A percentile compares a stretch with the other conserved stretches of the same genome.
These are phyloP conservation scores for Coelastrella sp. DNA, from an alignment of 139 green algal species.

Conservation along the genomic window DNA sequence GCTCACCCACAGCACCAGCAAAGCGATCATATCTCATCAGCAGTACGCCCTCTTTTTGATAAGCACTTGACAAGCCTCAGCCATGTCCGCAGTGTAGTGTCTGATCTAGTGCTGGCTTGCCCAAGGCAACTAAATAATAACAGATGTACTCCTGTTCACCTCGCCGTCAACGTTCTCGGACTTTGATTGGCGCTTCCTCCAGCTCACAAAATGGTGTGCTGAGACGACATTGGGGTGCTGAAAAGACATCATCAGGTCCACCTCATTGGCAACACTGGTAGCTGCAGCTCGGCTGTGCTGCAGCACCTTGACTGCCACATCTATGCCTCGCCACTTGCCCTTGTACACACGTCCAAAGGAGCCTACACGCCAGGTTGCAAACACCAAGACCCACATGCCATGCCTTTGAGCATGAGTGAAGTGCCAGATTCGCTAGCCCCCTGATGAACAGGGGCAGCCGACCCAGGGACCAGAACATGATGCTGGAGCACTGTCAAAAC, in stretches of 20 bases:
- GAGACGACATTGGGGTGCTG: constrained; percentile 48
- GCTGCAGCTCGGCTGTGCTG: constrained; percentile 39
- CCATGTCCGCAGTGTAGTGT: too few relatives aligned
- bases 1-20: too few relatives aligned
- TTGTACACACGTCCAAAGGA: constrained; percentile 55
- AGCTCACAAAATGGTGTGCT: constrained; percentile 49
- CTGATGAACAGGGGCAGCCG: not conserved
- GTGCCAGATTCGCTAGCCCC: not conserved
- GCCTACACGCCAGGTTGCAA: constrained; percentile 2
- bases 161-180: not conserved
- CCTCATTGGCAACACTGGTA: constrained; percentile 14
- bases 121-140: not conserved
- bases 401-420: too few relatives aligned
- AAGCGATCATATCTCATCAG: too few relatives aligned
- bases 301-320: constrained; percentile 52
- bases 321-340: constrained; percentile 31
- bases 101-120: not conserved
- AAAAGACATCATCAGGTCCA: constrained; percentile 36
- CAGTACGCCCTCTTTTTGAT: too few relatives aligned
- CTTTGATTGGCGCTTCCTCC: constrained; percentile 2
- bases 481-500: not conserved
- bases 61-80: too few relatives aligned
- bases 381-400: not conserved
- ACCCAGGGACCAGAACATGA: not conserved
- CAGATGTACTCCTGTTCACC: not conserved